Percentiles rank a stretch among this genome's conserved stretches.
These are phyloP conservation scores for Solanum chilense DNA, from an alignment of 257 asterid genomes.

Conservation along the genomic window DNA sequence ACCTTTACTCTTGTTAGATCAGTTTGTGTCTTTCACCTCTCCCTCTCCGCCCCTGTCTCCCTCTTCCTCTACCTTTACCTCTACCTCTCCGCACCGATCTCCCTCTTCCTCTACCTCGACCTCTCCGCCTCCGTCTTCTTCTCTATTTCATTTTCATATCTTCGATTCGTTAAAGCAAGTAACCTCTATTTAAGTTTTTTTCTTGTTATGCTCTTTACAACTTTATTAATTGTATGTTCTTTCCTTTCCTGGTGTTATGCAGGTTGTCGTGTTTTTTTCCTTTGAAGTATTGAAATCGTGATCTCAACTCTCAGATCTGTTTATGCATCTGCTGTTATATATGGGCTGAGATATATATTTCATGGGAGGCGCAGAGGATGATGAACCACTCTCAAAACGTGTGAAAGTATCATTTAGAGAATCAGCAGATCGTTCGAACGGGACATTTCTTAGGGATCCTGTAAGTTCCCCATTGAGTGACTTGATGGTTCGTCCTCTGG, in stretches of 20 bases:
- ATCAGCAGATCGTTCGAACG: conserved; percentile 38
- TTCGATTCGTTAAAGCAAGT: not conserved
- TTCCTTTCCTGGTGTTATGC: not conserved
- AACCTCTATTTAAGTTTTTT: not conserved
- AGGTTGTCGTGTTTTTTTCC: not conserved
- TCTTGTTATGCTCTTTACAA: not conserved
- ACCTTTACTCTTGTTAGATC: not conserved
- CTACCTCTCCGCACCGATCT: not conserved
- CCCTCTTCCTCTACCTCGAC: not conserved
- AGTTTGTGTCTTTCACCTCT: not conserved
- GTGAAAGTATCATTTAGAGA: conserved; percentile 48
- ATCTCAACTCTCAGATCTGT: not conserved
- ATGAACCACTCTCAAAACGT: conserved; percentile 83
- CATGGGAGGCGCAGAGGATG: conserved; percentile 87
- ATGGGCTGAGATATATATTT: conserved; percentile 80
- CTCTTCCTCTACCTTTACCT: not conserved
- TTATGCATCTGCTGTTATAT: conserved; percentile 10
- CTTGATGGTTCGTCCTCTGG: conserved; percentile 60
- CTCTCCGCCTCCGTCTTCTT: not conserved
- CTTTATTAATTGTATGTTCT: not conserved
- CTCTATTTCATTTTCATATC: not conserved
- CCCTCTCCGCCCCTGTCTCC: not conserved
- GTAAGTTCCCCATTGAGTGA: conserved; percentile 38
- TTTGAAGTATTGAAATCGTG: conserved; percentile 2
- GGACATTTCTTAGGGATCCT: conserved; percentile 33